Base-by-base conservation (phyloP, 805 yeast genomes). In the Saccharomyces mikatae region DNA sequence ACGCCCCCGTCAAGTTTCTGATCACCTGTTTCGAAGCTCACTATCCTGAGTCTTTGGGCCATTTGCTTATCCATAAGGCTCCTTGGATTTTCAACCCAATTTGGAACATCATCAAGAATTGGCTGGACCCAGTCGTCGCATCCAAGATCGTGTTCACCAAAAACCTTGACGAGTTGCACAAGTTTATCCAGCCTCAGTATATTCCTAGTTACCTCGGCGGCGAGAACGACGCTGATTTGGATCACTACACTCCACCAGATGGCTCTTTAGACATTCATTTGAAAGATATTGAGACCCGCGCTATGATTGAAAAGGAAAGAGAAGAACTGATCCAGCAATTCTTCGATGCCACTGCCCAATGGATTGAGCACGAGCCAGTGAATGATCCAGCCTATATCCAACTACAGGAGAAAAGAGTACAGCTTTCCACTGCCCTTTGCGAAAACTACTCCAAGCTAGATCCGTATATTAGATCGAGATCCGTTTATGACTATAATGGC, bases 121-220 rank as follows among this genome's bases (percentile, higher is more conserved):
- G 97, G 98, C 76, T 92, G 54, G 98, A 94, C 68, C 98, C 98
- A 2, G 97, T 89, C 26, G 97, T 92, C 53, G 96, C 97, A 0
- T 78, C 92, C 27, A 92, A 92, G 71, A 89, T 94, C 62, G 80
- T 81, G 47, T 94, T 92, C 72, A 87, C 96, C 26, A 86, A 87
- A 65, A 76, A 76, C 59, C 68, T 74, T 27, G 79, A 82, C 54
- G 97, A 94, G 54, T 71, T 92, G 62, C 75, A 74, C 49, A 77
- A 85, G 60, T 81, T 74, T 67, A 81, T 92, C 44, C 83, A 80
- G 48, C 66, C 71, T 29, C 74, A 80, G 28, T 75, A 80, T 62
- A 77, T 94, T 58, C 91, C 96, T 30, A 73, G 75, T 58, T 80
- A 78, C 44, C 70, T 91, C 56, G 97, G 96, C 11, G 98, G 98